Evolutionary conservation across 148 eudicot species (phyloP).

Genomic region (Mesembryanthemum crystallinum): DNA sequence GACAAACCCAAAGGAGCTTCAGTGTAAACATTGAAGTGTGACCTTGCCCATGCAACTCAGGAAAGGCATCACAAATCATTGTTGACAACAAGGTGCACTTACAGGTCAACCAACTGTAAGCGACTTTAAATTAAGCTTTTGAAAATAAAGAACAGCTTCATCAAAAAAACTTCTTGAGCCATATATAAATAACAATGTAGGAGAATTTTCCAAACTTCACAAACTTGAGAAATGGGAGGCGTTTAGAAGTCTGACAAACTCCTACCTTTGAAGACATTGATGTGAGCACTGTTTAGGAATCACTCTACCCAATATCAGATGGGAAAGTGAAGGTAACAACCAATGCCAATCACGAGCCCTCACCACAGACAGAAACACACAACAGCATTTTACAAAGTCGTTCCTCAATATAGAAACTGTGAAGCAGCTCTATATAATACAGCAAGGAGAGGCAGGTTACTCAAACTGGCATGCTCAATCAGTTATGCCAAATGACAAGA

Average conservation of each 20-base stretch:
- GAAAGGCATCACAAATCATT: conserved; percentile 5
- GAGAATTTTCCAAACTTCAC: neutral
- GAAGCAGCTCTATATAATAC: no score
- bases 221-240: neutral
- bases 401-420: no score
- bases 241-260: conserved; percentile 7
- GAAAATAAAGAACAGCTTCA: neutral
- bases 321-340: neutral
- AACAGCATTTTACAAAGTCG: no score
- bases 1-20: conserved; percentile 5
- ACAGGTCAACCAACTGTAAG: neutral
- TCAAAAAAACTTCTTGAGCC: neutral
- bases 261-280: neutral
- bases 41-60: neutral
- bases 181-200: neutral
- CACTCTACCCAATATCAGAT: neutral
- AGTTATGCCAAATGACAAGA: no score
- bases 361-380: no score
- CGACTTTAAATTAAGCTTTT: neutral
- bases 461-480: no score
- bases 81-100: neutral
- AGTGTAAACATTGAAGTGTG: conserved; percentile 8
- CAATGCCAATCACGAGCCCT: conserved; percentile 4
- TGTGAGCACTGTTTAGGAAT: conserved; percentile 1
- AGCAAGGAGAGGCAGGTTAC: no score